Percentiles rank a stretch among this genome's conserved stretches.
Conservation (phyloP, 2,329 filamentous ascomycete genomes). For the Hymenoscyphus repandus region DNA sequence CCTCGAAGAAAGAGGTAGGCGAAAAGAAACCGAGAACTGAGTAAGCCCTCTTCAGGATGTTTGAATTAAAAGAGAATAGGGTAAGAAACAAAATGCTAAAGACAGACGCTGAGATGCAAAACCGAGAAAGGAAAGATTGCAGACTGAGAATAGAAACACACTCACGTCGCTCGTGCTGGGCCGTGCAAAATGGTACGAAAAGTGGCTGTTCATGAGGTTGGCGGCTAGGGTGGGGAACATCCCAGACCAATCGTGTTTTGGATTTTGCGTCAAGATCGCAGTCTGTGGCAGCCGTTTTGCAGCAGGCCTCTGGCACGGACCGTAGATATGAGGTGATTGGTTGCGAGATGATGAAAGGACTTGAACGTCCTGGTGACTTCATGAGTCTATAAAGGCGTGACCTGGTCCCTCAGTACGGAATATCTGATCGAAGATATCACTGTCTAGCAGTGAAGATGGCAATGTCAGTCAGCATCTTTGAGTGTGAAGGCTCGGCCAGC, state of each 20-base stretch:
- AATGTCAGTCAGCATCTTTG: too few relatives aligned
- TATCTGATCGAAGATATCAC: too few relatives aligned
- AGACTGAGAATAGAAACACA: conserved; percentile 21
- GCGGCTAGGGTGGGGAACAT: conserved; percentile 11
- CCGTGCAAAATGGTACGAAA: not conserved
- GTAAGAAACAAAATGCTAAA: conserved; percentile 10
- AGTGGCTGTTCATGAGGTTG: not conserved
- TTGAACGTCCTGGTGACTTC: not conserved
- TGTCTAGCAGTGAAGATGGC: too few relatives aligned
- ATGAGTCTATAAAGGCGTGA: too few relatives aligned
- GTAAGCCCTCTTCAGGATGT: not conserved
- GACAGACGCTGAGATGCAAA: conserved; percentile 2
- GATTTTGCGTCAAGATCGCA: conserved; percentile 18
- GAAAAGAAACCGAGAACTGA: conserved; percentile 13
- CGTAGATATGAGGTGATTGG: not conserved
- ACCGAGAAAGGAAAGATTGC: conserved; percentile 2
- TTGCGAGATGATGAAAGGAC: not conserved
- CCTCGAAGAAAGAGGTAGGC: conserved; percentile 1
- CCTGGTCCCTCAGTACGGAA: too few relatives aligned
- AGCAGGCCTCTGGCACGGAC: conserved; percentile 11
- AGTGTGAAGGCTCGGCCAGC: too few relatives aligned
- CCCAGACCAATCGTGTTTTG: conserved; percentile 23
- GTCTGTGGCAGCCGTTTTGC: conserved; percentile 11
- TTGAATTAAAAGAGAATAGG: conserved; percentile 5
- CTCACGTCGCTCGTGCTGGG: conserved; percentile 17